Base-by-base conservation (phyloP, 768 basidiomycete genomes). In the Leccinum arenicola region DNA sequence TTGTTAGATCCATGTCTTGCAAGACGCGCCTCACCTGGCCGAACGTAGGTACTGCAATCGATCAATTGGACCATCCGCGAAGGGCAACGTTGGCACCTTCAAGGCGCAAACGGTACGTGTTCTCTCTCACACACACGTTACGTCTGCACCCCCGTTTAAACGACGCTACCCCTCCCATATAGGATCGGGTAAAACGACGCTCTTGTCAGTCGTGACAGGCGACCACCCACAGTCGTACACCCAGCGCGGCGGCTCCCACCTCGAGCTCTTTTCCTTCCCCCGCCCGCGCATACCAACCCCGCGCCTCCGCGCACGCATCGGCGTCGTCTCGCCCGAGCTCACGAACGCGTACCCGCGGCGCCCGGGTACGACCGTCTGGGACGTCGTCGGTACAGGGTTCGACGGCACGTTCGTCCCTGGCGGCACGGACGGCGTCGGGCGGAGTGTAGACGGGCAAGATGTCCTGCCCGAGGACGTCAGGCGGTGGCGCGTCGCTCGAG, bases 181-280 rank as follows among this genome's bases (percentile, higher is more conserved):
- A 92, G 91, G 96, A 49, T 94, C 93, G 0, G 96, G 96, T 15
- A 99, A 98, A 76, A 95, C 95, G 1, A 98, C 96, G 0, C 86
- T 98, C 6, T 80, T 98, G 21, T 87, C 95, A 17, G 73, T 98
- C 31, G 76, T 99, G 40, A 93, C 93, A 0, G 96, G 96, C 25
- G 94, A 96, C 69, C 96, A 98, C 72, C 96, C 96, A 0, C 92
- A 94, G 61, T 98, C 96, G 1, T 98, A 89, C 76, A 87, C 87
- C 5, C 91, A 93, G 68, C 70, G 71, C 27, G 58, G 59, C 31
- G 57, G 65, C 71, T 61, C 80, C 58, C 75, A 76, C 25, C 78
- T 92, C 17, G 67, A 69, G 11, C 79, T 93, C 60, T 87, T 92
- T 64, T 78, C 79, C 48, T 76, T 78, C 29, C 86, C 86, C 3